Conservation (phyloP, 208 protist genomes). For the Trypanosoma melophagium region DNA sequence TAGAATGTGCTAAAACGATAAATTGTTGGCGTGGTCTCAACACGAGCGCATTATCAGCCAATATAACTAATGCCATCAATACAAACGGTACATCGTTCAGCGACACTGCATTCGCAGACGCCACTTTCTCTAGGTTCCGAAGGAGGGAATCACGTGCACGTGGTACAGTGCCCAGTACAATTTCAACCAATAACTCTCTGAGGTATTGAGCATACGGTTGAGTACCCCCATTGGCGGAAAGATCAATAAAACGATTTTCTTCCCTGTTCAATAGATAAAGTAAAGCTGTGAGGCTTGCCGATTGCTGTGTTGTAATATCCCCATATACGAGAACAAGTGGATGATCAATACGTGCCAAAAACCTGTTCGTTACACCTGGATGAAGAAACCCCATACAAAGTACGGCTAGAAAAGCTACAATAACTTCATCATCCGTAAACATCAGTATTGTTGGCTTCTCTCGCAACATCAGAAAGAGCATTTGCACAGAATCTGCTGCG, state of each 20-base stretch:
- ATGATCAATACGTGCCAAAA: conserved; percentile 68
- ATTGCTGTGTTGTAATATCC: conserved; percentile 51
- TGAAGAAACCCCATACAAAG: conserved; percentile 79
- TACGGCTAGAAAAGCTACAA: conserved; percentile 73
- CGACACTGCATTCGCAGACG: conserved; percentile 32
- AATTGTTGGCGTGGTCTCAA: conserved; percentile 58
- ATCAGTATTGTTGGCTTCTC: conserved; percentile 66
- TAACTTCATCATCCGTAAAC: conserved; percentile 84
- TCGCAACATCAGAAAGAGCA: conserved; percentile 78
- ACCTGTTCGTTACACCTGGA: conserved; percentile 72
- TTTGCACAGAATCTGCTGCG: conserved; percentile 82
- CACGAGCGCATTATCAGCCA: conserved; percentile 63
- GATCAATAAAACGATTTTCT: conserved; percentile 35
- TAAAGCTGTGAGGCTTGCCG: conserved; percentile 41
- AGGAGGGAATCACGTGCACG: conserved; percentile 40
- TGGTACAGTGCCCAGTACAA: conserved; percentile 40
- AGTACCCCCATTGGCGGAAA: conserved; percentile 18
- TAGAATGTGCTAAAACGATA: conserved; percentile 34
- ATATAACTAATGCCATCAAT: conserved; percentile 49
- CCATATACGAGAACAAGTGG: conserved; percentile 73
- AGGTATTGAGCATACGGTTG: conserved; percentile 36
- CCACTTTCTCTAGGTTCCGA: conserved; percentile 37
- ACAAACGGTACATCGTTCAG: conserved; percentile 44
- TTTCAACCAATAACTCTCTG: conserved; percentile 56
- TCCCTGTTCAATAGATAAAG: conserved; percentile 31